These are phyloP conservation scores for Penicillium sp. DNA, from an alignment of 2,329 filamentous ascomycete species.

Conservation along the genomic window DNA sequence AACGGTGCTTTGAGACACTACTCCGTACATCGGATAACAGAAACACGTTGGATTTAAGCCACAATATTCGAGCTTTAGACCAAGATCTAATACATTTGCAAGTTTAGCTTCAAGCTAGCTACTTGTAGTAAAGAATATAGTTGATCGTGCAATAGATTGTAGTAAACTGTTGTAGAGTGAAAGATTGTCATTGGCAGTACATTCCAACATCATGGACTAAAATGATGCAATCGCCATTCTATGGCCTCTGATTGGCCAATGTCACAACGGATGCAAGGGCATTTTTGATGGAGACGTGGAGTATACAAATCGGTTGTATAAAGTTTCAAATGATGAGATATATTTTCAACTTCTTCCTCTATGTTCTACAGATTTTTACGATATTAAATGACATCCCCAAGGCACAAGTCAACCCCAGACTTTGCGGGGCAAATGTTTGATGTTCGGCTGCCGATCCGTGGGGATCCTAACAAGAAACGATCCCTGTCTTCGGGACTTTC, in stretches of 20 bases:
- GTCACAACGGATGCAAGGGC: not conserved
- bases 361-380: not conserved
- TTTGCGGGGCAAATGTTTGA: conserved; percentile 2
- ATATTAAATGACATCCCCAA: not conserved
- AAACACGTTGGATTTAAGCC: not conserved
- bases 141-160: not conserved
- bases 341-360: not conserved
- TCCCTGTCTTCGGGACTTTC: not conserved
- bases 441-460: conserved; percentile 16
- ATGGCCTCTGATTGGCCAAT: conserved; percentile 8
- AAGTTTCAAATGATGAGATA: not conserved
- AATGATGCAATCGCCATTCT: conserved; percentile 19
- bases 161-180: not conserved
- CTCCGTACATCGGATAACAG: not conserved
- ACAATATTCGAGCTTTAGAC: not conserved
- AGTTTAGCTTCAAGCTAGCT: not conserved
- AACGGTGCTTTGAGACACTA: not conserved
- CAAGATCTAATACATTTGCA: not conserved
- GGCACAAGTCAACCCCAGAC: not conserved
- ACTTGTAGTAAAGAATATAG: not conserved
- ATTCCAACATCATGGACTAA: conserved; percentile 11
- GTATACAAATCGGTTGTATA: not conserved
- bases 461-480: conserved; percentile 3
- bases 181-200: conserved; percentile 10
- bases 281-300: not conserved